Evolutionary conservation across 805 yeast species (phyloP).

Genomic region (Lipomyces anomalus): DNA sequence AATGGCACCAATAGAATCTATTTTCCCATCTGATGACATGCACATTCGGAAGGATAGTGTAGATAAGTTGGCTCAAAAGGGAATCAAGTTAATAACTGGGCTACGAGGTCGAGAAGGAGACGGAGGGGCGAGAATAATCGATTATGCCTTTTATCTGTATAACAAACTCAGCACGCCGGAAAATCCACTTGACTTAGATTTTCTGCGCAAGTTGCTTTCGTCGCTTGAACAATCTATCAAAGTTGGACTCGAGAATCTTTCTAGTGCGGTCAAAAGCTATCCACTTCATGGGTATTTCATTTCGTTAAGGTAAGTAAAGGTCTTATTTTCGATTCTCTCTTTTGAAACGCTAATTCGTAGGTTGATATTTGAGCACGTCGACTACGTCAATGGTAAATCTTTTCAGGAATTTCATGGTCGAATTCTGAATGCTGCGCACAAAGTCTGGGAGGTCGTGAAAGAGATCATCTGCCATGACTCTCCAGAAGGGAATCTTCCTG

Average conservation of each 20-base stretch:
- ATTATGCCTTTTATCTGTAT: slow-evolving; percentile 42
- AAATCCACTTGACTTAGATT: slow-evolving; percentile 24
- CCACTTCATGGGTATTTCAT: slow-evolving; percentile 69
- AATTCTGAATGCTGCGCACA: slow-evolving; percentile 17
- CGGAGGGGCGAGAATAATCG: slow-evolving; percentile 66
- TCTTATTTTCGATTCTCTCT: no score
- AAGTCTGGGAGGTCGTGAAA: slow-evolving; percentile 43
- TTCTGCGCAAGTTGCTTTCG: slow-evolving; percentile 33
- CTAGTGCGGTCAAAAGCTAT: slow-evolving; percentile 42
- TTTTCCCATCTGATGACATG: slow-evolving; percentile 27
- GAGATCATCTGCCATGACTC: slow-evolving; percentile 60
- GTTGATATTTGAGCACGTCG: slow-evolving; percentile 37
- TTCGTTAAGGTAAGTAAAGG: no score
- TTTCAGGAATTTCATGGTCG: slow-evolving; percentile 5
- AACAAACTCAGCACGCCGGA: slow-evolving; percentile 25
- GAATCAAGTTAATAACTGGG: slow-evolving; percentile 31
- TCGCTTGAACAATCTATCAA: slow-evolving; percentile 35
- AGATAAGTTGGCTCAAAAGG: slow-evolving; percentile 26
- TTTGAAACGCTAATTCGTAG: no score
- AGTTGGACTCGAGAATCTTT: slow-evolving; percentile 35
- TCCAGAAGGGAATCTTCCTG: slow-evolving; percentile 61
- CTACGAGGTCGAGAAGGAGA: slow-evolving; percentile 61
- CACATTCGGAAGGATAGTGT: no score
- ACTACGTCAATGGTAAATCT: slow-evolving; percentile 9
- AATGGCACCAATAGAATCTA: slow-evolving; percentile 37